Evolutionary conservation across 257 asterid genomes (phyloP).

Genomic region (Rhazya stricta): DNA sequence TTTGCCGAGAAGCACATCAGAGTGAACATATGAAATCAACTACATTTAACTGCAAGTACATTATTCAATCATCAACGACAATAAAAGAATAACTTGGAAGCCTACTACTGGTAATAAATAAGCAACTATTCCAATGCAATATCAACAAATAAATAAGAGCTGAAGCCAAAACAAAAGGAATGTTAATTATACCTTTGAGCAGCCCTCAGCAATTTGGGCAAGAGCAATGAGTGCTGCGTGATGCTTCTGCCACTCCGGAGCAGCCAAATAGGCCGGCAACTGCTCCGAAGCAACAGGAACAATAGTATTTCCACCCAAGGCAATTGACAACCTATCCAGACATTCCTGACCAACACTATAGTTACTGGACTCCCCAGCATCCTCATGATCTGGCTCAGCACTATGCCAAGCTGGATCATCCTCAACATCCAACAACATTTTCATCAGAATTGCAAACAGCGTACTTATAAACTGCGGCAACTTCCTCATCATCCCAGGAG

Average conservation of each 20-base stretch:
- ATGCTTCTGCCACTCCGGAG: slow-evolving; percentile 93
- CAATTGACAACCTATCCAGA: slow-evolving; percentile 78
- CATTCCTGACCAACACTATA: slow-evolving; percentile 96
- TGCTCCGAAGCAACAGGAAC: slow-evolving; percentile 96
- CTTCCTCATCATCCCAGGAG: slow-evolving; percentile 99
- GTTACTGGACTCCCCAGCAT: slow-evolving; percentile 93
- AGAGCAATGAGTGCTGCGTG: slow-evolving; percentile 93
- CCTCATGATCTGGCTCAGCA: slow-evolving; percentile 81
- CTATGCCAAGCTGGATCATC: slow-evolving; percentile 92
- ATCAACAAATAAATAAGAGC: background rate
- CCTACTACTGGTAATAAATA: background rate
- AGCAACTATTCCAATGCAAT: background rate
- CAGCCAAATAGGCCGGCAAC: slow-evolving; percentile 66
- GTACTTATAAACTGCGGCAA: slow-evolving; percentile 83
- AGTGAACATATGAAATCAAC: background rate
- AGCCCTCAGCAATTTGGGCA: slow-evolving; percentile 98
- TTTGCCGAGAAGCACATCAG: background rate
- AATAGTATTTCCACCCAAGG: slow-evolving; percentile 86
- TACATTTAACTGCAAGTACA: background rate
- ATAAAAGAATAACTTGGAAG: background rate
- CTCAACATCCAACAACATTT: slow-evolving; percentile 79
- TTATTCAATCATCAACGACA: background rate
- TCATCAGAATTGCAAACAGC: slow-evolving; percentile 75
- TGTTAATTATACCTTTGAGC: slow-evolving; percentile 60
- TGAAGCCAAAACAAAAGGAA: background rate